Base-by-base conservation (phyloP, 805 yeast species). In the Candida fluviatilis region DNA sequence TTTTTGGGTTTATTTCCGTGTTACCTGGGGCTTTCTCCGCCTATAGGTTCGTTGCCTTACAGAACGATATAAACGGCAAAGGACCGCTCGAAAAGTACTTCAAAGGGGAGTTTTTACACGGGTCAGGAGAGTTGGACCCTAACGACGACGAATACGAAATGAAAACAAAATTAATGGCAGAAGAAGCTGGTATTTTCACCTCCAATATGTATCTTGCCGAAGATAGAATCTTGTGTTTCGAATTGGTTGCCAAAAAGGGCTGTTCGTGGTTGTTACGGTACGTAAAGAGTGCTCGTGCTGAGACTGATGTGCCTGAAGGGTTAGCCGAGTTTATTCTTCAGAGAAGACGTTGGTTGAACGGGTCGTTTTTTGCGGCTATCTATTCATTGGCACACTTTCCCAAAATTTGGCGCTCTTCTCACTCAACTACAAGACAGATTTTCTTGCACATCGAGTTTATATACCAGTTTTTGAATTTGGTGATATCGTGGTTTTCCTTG, bases 21-120 rank as follows among this genome's bases (percentile, higher is more conserved):
- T 66, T 79, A 34, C 85, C 85, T 3, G 85, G 85, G 45, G 85
- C 85, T 1, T 79, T 79, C 48, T 77, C 83, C 3, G 84, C 85
- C 10, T 79, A 79, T 52, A 52, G 85, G 31, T 78, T 65, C 46
- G 62, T 70, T 14, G 85, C 85, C 2, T 66, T 80, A 15, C 75
- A 69, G 40, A 82, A 82, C 39, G 75, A 70, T 48, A 57, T 67
- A 18, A 68, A 67, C 39, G 76, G 74, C n/a, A 57, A 52, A 36
- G 77, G 83, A 2, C 85, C 85, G 1, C 60, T 80, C 34, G 82
- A 77, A 46, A 82, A 79, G 50, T 80, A 80, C 50, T 80, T 78
- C 64, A 78, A 78, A 47, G 85, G 85, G 38, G 85, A 80, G 43
- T 69, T 65, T 62, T 71, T 62, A 60, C 84, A 48, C 51, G 75